Percentiles rank a stretch among this genome's conserved stretches.
phyloP scores from a whole-genome alignment of 352 stramenopile species.

The Phytophthora europaea region DNA sequence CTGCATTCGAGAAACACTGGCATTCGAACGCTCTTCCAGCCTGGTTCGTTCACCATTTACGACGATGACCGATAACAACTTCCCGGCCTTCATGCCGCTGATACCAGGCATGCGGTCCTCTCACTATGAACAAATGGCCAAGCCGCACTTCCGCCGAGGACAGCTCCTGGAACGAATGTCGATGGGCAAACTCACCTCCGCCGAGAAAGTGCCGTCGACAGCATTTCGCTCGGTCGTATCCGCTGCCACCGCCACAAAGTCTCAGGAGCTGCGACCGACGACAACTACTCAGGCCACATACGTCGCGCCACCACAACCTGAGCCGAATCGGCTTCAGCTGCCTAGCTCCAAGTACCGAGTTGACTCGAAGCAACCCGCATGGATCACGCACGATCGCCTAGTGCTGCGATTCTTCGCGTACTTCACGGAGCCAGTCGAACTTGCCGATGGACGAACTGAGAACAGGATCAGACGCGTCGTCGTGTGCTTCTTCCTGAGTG shows the following conservation, averaged over 20 bases:
- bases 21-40: background rate
- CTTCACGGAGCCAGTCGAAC: conserved; percentile 59
- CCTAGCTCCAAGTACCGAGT: conserved; percentile 58
- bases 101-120: conserved; percentile 70
- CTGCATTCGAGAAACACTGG: conserved; percentile 22
- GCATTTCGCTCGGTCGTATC: conserved; percentile 19
- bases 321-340: conserved; percentile 20
- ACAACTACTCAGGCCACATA: conserved; percentile 24
- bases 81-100: conserved; percentile 40
- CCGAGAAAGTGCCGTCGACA: conserved; percentile 15
- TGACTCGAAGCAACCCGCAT: conserved; percentile 60
- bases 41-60: background rate
- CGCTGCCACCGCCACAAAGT: conserved; percentile 21
- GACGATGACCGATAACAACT: conserved; percentile 24
- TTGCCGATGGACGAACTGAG: conserved; percentile 25
- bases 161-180: conserved; percentile 77
- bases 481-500: conserved; percentile 87
- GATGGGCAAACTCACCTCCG: conserved; percentile 49
- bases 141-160: conserved; percentile 64
- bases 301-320: conserved; percentile 20
- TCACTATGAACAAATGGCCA: conserved; percentile 54
- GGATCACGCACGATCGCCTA: conserved; percentile 79
- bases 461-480: conserved; percentile 65
- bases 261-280: conserved; percentile 7
- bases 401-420: conserved; percentile 94